These are phyloP conservation scores for Eutrema yunnanense DNA, from an alignment of 345 rosid species.

Conservation along the genomic window DNA sequence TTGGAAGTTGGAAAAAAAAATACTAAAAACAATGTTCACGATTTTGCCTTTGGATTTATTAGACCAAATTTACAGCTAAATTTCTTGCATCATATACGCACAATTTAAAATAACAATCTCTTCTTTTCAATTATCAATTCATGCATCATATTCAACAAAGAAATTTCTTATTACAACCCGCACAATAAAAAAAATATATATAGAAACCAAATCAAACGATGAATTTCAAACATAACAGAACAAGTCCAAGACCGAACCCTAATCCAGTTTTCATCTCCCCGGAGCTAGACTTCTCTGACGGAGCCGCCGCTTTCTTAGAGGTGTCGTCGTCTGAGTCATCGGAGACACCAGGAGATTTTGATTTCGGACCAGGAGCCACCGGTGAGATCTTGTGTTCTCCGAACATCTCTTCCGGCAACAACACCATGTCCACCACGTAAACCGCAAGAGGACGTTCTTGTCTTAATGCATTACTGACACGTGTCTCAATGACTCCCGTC, in stretches of 20 bases:
- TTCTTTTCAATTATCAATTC: background rate
- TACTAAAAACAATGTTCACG: too few relatives aligned
- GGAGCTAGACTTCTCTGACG: constrained; percentile 26
- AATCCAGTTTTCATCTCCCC: constrained; percentile 32
- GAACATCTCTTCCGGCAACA: constrained; percentile 59
- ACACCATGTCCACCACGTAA: constrained; percentile 73
- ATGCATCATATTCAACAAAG: background rate
- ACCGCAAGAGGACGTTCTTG: constrained; percentile 55
- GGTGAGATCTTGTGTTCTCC: constrained; percentile 37
- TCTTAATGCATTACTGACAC: constrained; percentile 50
- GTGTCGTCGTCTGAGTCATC: background rate
- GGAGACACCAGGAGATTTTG: constrained; percentile 8
- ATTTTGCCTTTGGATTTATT: too few relatives aligned
- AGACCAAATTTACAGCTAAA: too few relatives aligned
- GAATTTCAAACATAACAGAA: constrained; percentile 43
- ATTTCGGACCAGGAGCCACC: constrained; percentile 34
- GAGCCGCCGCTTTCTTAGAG: constrained; percentile 30
- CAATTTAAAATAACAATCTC: background rate
- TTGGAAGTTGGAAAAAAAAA: too few relatives aligned
- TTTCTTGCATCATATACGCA: background rate
- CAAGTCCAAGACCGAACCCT: constrained; percentile 46
- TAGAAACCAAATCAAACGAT: constrained; percentile 25
- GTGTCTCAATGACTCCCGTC: constrained; percentile 55
- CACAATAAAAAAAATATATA: background rate
- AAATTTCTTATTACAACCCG: background rate